phyloP scores from a whole-genome alignment of 2,329 filamentous ascomycete species.

The Albifimbria verrucaria region DNA sequence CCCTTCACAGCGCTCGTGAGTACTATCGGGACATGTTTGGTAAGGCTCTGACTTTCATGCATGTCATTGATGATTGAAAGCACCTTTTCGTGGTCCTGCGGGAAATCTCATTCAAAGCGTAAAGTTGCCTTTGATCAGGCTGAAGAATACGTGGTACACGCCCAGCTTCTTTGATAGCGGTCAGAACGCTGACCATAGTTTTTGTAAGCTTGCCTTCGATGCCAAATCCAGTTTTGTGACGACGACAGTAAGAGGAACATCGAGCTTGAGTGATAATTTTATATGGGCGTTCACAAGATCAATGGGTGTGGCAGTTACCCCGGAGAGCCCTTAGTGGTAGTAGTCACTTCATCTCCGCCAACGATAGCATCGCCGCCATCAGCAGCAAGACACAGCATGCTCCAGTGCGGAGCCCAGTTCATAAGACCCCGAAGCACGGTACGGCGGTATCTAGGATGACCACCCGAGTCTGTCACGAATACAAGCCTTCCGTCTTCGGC shows the following conservation, averaged over 20 bases:
- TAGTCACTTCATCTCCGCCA: constrained; percentile 45
- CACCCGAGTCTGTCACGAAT: constrained; percentile 88
- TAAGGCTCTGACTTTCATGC: constrained; percentile 34
- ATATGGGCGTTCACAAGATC: constrained; percentile 79
- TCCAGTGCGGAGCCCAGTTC: constrained; percentile 95
- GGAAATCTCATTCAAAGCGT: constrained; percentile 56
- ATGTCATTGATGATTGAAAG: constrained; percentile 52
- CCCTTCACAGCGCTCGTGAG: constrained; percentile 86
- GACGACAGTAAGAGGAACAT: constrained; percentile 73
- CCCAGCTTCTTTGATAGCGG: constrained; percentile 71
- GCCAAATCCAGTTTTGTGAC: constrained; percentile 92
- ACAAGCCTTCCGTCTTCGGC: constrained; percentile 73
- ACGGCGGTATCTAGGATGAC: constrained; percentile 82
- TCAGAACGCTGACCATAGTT: constrained; percentile 72
- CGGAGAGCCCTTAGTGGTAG: constrained; percentile 18
- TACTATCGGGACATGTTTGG: constrained; percentile 72
- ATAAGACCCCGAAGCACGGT: constrained; percentile 88
- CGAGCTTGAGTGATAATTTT: constrained; percentile 77
- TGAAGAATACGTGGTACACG: constrained; percentile 72
- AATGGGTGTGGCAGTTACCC: constrained; percentile 46
- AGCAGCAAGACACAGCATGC: constrained; percentile 80
- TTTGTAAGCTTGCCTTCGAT: constrained; percentile 66
- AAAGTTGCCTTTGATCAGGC: constrained; percentile 43
- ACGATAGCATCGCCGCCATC: constrained; percentile 58
- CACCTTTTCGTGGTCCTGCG: constrained; percentile 55